A percentile compares a stretch with the other conserved stretches of the same genome.
These are phyloP conservation scores for Rubus idaeus DNA, from an alignment of 306 rosid species.

Conservation along the genomic window DNA sequence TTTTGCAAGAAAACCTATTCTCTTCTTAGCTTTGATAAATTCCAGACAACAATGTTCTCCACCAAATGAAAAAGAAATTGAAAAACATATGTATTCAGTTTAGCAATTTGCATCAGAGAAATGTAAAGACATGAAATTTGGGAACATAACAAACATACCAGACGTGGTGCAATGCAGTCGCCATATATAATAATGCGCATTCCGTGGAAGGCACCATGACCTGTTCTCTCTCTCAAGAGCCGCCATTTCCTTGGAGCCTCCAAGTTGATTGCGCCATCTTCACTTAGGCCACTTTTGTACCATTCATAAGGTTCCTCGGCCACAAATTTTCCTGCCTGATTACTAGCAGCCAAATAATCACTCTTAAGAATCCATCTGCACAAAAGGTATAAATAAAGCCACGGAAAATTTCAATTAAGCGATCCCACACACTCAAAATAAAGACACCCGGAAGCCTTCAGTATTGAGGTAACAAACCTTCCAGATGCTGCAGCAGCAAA, in stretches of 20 bases:
- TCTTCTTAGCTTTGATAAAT: neutral
- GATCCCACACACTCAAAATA: neutral
- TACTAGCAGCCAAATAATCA: constrained; percentile 75
- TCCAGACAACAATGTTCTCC: neutral
- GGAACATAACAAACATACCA: constrained; percentile 51
- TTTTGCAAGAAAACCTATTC: neutral
- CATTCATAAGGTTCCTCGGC: constrained; percentile 88
- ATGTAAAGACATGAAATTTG: neutral
- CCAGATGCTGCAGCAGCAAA: constrained; percentile 97
- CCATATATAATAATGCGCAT: constrained; percentile 76
- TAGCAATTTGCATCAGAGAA: neutral
- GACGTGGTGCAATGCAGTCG: constrained; percentile 76
- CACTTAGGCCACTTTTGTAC: constrained; percentile 72
- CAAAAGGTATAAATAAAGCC: constrained; percentile 1
- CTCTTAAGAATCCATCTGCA: constrained; percentile 95
- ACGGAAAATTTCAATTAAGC: neutral
- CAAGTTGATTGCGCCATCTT: constrained; percentile 81
- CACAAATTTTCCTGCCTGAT: constrained; percentile 61
- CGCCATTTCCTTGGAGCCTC: constrained; percentile 99
- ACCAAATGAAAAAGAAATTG: neutral
- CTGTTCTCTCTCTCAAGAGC: constrained; percentile 71
- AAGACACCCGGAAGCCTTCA: neutral
- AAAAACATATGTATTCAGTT: neutral
- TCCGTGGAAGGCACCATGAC: constrained; percentile 83
- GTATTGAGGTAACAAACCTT: constrained; percentile 46